Base-by-base conservation (phyloP, 176 grass and related monocot genomes). In the Eremochloa ophiuroides region DNA sequence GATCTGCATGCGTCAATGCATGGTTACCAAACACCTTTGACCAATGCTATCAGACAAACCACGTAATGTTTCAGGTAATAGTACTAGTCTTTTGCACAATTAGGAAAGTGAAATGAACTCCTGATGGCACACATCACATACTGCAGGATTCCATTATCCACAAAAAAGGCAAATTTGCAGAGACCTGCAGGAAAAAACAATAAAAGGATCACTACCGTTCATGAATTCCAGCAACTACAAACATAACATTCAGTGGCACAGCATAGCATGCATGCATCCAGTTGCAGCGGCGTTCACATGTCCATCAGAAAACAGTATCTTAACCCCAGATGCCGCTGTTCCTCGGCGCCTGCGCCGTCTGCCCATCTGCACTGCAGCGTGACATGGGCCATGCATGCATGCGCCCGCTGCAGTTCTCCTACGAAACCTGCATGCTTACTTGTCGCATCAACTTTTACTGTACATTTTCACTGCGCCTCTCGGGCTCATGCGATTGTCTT, bases 271-370 rank as follows among this genome's bases (percentile, higher is more conserved):
- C 75, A 68, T 80, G 63, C 77, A 4, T 33, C 33, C 55, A 39
- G 87, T 77, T 81, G 82, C 82, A 72, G 66, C 4, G 44, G 65
- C 5, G 66, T 37, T 82, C 87, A 89, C 83, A 82, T 89, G 87
- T 35, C 18, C 66, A 77, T 72, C 83, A 66, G 78, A 81, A 82
- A 82, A 4, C 87, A 85, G 84, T 85, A 85, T 63, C 82, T 63
- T 59, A 73, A 85, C 65, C 78, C 83, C 66, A 85, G 73, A 89
- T 82, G 87, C 78, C 44, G 44, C 87, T 71, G 69, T 39, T 38
- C 78, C 78, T 89, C 87, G 87, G 2, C 18, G 17, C n/a, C n/a
- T 18, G 72, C 41, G 77, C 64, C 43, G 53, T 75, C 79, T 30
- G n/a, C n/a, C n/a, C n/a, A n/a, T n/a, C n/a, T n/a, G n/a, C n/a